Conservation (phyloP, 768 basidiomycete species). For the Leccinellum albellum region DNA sequence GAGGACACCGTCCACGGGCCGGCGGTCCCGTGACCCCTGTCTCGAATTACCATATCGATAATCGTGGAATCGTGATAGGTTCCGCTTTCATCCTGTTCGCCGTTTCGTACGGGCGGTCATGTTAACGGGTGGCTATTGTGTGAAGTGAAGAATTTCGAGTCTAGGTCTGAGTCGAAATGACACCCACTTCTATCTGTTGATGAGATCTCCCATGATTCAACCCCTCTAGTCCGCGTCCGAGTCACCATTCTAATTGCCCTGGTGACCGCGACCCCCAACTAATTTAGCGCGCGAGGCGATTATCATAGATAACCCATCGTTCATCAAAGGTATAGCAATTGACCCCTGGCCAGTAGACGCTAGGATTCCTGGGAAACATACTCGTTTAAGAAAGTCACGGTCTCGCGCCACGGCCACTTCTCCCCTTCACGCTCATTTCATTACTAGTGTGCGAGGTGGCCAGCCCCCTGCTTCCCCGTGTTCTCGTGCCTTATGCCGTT, state of each 20-base stretch:
- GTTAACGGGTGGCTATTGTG: not conserved
- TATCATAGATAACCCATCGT: not conserved
- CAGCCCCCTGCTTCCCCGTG: not conserved
- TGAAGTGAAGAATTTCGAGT: not conserved
- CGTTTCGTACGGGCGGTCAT: not conserved
- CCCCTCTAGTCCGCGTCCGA: not conserved
- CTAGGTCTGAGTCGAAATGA: not conserved
- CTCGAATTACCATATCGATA: not conserved
- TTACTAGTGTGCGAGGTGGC: not conserved
- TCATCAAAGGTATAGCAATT: not conserved
- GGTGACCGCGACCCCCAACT: not conserved
- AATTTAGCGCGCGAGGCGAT: not conserved
- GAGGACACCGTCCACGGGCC: too few relatives aligned
- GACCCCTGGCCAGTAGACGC: conserved; percentile 4
- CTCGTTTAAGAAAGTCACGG: not conserved
- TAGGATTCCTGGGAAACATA: not conserved
- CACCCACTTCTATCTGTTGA: not conserved
- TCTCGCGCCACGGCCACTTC: not conserved
- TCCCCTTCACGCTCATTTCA: not conserved
- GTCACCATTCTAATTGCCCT: not conserved
- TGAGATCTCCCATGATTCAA: not conserved
- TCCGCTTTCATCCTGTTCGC: not conserved
- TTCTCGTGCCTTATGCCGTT: conserved; percentile 1
- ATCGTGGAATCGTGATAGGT: not conserved
- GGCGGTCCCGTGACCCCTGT: not conserved